phyloP scores from a whole-genome alignment of 495 filamentous ascomycete genomes.

The Apiosordaria backusii region DNA sequence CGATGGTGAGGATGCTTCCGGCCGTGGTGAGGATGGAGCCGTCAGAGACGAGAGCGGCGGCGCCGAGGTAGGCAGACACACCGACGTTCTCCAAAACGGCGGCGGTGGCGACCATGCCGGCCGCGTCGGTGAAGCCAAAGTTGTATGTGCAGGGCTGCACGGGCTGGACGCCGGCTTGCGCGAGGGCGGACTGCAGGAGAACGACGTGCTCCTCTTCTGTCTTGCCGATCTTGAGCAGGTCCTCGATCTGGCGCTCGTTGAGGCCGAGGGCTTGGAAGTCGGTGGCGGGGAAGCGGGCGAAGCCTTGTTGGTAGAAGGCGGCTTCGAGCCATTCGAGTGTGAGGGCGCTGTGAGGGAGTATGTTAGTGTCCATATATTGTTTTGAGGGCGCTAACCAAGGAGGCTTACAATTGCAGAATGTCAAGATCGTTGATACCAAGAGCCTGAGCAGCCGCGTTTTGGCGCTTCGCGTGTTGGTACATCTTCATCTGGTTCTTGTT shows the following conservation, averaged over 20 bases:
- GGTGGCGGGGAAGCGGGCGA: slow-evolving; percentile 55
- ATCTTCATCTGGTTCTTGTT: slow-evolving; percentile 39
- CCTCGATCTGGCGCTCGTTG: slow-evolving; percentile 43
- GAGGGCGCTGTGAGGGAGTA: slow-evolving; percentile 48
- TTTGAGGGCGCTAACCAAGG: not conserved
- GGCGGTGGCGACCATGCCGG: slow-evolving; percentile 57
- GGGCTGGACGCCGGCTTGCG: slow-evolving; percentile 51
- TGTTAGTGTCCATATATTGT: slow-evolving; percentile 11
- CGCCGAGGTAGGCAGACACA: slow-evolving; percentile 60
- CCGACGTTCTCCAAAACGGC: slow-evolving; percentile 60
- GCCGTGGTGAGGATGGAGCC: slow-evolving; percentile 53
- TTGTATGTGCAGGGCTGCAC: slow-evolving; percentile 60
- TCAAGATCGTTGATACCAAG: slow-evolving; percentile 58
- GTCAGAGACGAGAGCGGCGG: slow-evolving; percentile 54
- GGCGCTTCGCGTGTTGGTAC: slow-evolving; percentile 46
- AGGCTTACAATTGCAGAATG: slow-evolving; percentile 66
- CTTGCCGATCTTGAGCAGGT: slow-evolving; percentile 49
- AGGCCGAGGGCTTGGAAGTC: slow-evolving; percentile 58
- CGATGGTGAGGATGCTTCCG: slow-evolving; percentile 57
- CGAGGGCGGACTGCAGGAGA: slow-evolving; percentile 52
- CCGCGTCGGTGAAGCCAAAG: slow-evolving; percentile 58
- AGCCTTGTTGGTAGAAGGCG: slow-evolving; percentile 59
- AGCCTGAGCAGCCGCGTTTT: slow-evolving; percentile 51
- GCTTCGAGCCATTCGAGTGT: slow-evolving; percentile 63
- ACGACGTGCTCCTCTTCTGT: slow-evolving; percentile 58